Evolutionary conservation across 2,329 filamentous ascomycete genomes (phyloP), one percentile per base, ranked within the genome.

Genomic region (Phoma sp.): DNA sequence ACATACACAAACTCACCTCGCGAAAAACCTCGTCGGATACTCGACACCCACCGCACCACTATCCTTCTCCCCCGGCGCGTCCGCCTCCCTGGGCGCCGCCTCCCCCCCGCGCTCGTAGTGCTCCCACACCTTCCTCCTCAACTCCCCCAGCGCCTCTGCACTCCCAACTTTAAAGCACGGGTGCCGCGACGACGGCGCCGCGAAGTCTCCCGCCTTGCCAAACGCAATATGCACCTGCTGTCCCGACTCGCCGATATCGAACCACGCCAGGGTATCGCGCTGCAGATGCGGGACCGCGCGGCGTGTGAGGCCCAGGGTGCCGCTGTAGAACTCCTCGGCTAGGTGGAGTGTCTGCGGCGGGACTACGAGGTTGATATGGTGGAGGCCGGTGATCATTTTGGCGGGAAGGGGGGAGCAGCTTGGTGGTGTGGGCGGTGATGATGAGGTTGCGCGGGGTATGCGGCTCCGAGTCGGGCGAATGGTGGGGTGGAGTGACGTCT

Each of bases 1-100:
- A 10, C 36, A 6, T 4, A 29, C 9, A 21, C 8, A 3, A 6
- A 51, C 53, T 51, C 29, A 56, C 51, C 76, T 78, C 0, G 84
- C 85, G 69, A 88, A 88, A 69, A 88, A 88, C 13, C 86, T 77
- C 32, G 74, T 77, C 0, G 85, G 85, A 63, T 86, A 87, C 68
- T 88, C 85, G 1, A 81, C 80, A 0, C 84, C 84, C 63, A 84
- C 76, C 0, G 77, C 72, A 12, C 63, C 63, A 44, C 65, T 68
- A 61, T 77, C 73, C 51, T 73, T 70, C 24, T 73, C 76, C 0
- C 85, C 85, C 0, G 85, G 85, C 68, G 76, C 67, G 74, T 88
- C 85, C 3, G 81, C 84, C 53, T 79, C 78, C 53, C 71, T 69
- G 0, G 85, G 85, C 4, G 83, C 83, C 0, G 78, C 79, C 2